These are phyloP conservation scores for Lithohypha guttulata DNA, from an alignment of 2,329 filamentous ascomycete genomes.

Conservation along the genomic window DNA sequence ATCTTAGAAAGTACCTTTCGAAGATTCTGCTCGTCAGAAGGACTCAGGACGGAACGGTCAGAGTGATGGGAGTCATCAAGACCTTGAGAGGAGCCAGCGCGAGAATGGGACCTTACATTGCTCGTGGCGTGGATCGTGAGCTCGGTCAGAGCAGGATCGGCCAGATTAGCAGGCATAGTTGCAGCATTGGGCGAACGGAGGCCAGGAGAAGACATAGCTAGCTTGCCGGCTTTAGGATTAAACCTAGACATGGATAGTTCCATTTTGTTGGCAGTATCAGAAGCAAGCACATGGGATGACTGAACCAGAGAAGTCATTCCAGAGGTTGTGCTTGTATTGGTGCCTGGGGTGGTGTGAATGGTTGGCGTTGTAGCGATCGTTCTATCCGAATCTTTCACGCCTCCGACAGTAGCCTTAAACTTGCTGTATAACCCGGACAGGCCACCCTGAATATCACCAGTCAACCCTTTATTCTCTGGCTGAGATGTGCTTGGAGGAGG, in stretches of 20 bases:
- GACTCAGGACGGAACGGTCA: conserved; percentile 12
- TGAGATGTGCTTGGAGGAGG: conserved; percentile 51
- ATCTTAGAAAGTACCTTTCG: conserved; percentile 22
- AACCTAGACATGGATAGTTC: neutral
- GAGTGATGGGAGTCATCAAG: neutral
- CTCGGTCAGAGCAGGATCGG: conserved; percentile 38
- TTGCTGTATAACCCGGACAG: conserved; percentile 82
- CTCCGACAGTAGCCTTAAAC: conserved; percentile 71
- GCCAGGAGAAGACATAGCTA: conserved; percentile 27
- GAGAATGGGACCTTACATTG: conserved; percentile 14
- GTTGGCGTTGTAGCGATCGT: conserved; percentile 10
- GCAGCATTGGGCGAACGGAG: conserved; percentile 29
- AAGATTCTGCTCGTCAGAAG: conserved; percentile 16
- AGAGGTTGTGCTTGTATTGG: conserved; percentile 15
- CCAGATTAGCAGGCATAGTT: conserved; percentile 29
- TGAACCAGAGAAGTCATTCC: conserved; percentile 16
- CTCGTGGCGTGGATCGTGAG: conserved; percentile 29
- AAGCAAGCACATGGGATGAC: conserved; percentile 15
- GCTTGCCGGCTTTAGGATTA: neutral
- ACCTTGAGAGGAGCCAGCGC: conserved; percentile 15
- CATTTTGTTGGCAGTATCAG: conserved; percentile 9
- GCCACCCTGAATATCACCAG: conserved; percentile 70
- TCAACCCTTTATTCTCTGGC: conserved; percentile 57
- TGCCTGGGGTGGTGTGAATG: neutral
- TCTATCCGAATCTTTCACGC: conserved; percentile 40